Conservation (phyloP, 306 rosid species). For the Dicorynia guianensis region DNA sequence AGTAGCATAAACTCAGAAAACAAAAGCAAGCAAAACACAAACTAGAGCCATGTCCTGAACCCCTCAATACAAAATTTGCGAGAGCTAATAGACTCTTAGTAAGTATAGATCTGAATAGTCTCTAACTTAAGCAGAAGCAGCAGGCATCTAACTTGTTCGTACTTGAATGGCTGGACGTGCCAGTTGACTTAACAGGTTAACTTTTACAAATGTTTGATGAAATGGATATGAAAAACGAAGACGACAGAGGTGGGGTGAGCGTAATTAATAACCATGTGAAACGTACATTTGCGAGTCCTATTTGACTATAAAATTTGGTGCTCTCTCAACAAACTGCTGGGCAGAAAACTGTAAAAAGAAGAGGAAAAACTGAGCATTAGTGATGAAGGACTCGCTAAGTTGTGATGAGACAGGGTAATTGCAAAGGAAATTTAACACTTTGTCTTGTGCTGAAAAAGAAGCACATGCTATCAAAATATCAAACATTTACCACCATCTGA, state of each 20-base stretch:
- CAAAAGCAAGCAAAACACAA: slow-evolving; percentile 1
- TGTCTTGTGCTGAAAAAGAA: no score
- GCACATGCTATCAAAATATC: no score
- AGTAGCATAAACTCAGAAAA: slow-evolving; percentile 26
- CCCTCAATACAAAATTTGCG: not conserved
- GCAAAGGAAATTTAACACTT: no score
- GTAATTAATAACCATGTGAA: not conserved
- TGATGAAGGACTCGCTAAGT: no score
- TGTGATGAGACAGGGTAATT: no score
- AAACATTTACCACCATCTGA: no score
- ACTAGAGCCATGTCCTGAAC: slow-evolving; percentile 16
- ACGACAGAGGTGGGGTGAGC: not conserved
- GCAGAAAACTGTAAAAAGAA: no score
- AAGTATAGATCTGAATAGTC: not conserved
- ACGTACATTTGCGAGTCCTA: no score
- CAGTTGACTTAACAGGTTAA: slow-evolving; percentile 36
- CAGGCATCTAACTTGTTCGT: not conserved
- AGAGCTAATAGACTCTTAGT: not conserved
- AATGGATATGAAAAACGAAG: not conserved
- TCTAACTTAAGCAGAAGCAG: not conserved
- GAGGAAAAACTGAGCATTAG: no score
- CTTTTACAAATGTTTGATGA: not conserved
- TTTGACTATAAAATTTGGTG: no score
- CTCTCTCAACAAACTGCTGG: no score
- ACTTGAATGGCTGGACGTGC: slow-evolving; percentile 1